Evolutionary conservation across 352 stramenopile species (phyloP).

Genomic region (Globisporangium radiosum): DNA sequence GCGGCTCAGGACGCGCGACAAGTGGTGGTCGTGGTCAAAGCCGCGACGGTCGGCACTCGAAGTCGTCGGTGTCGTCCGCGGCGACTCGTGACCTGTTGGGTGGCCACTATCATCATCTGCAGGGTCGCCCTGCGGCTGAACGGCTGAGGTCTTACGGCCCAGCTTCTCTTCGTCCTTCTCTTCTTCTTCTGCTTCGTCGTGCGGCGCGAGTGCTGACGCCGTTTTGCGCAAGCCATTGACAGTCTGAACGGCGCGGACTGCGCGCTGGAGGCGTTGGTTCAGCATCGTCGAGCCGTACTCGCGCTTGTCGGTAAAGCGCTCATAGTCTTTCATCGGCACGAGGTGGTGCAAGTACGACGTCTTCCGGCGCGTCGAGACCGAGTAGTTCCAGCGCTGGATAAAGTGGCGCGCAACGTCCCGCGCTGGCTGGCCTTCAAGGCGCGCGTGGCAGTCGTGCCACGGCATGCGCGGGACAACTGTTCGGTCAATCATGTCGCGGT

Average conservation of each 20-base stretch:
- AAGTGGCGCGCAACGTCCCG: slow-evolving; percentile 82
- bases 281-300: slow-evolving; percentile 32
- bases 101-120: not conserved
- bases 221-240: slow-evolving; percentile 27
- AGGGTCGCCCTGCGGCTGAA: not conserved
- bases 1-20: slow-evolving; percentile 17
- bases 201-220: not conserved
- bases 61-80: not conserved
- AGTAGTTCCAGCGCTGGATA: slow-evolving; percentile 87
- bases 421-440: slow-evolving; percentile 69
- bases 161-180: not conserved
- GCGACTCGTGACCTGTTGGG: too few relatives aligned
- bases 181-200: slow-evolving; percentile 14
- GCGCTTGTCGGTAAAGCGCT: slow-evolving; percentile 24
- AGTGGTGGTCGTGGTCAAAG: slow-evolving; percentile 35
- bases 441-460: slow-evolving; percentile 83
- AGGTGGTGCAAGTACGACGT: slow-evolving; percentile 66
- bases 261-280: slow-evolving; percentile 54
- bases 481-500: slow-evolving; percentile 76
- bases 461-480: slow-evolving; percentile 68
- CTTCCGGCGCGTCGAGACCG: slow-evolving; percentile 75
- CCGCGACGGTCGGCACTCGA: slow-evolving; percentile 13
- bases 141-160: not conserved
- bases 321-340: slow-evolving; percentile 68
- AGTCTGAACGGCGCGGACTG: slow-evolving; percentile 52